Conservation (phyloP, 768 basidiomycete genomes). For the Podaxis sp. region DNA sequence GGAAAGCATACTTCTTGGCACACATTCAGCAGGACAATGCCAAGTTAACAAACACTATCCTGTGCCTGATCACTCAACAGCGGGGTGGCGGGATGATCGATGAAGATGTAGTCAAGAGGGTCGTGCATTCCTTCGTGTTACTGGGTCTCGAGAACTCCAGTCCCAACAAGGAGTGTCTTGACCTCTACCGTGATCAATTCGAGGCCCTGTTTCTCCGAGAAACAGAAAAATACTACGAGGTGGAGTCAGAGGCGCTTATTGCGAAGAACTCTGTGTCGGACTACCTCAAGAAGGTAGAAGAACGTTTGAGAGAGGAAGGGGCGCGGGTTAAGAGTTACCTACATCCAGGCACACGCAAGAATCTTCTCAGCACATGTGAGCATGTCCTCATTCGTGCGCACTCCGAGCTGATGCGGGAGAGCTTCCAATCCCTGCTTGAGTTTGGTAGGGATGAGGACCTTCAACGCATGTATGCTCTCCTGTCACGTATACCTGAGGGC, state of each 20-base stretch:
- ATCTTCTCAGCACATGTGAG: conserved; percentile 85
- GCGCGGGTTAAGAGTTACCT: conserved; percentile 94
- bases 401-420: conserved; percentile 88
- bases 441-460: conserved; percentile 96
- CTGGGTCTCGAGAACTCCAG: conserved; percentile 91
- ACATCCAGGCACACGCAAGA: conserved; percentile 86
- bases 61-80: conserved; percentile 89
- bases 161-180: conserved; percentile 90
- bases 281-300: conserved; percentile 96
- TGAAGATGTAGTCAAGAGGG: conserved; percentile 94
- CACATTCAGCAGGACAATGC: conserved; percentile 77
- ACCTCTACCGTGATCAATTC: conserved; percentile 93
- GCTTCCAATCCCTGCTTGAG: conserved; percentile 90
- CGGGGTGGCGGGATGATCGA: conserved; percentile 95
- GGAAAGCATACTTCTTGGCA: conserved; percentile 90
- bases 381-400: conserved; percentile 92
- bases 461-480: conserved; percentile 92
- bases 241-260: conserved; percentile 91
- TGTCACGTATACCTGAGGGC: conserved; percentile 92
- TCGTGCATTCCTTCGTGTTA: conserved; percentile 95
- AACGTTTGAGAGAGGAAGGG: conserved; percentile 91
- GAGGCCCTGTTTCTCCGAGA: conserved; percentile 85
- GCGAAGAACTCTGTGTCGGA: conserved; percentile 92
- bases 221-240: conserved; percentile 91
- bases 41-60: conserved; percentile 84